These are phyloP conservation scores for Strobilomyces echinocephalus DNA, from an alignment of 768 basidiomycete genomes.

Conservation along the genomic window DNA sequence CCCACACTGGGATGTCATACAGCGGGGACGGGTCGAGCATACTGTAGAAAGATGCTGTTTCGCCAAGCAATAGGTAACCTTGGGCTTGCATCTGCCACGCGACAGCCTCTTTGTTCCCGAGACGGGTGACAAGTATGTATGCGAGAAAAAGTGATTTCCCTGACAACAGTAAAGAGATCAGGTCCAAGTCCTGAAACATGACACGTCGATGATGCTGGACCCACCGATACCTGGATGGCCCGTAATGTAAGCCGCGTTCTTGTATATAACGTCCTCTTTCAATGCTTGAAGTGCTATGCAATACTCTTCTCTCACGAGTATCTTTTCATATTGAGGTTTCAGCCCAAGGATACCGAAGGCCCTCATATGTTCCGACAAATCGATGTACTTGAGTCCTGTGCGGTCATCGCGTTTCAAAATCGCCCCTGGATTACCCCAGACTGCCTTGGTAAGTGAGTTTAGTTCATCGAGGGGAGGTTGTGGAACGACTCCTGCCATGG, in stretches of 20 bases:
- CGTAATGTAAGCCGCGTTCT: not conserved
- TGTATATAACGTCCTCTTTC: not conserved
- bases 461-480: no score
- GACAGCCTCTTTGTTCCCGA: not conserved
- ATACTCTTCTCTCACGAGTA: not conserved
- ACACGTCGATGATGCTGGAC: not conserved
- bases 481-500: no score
- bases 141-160: not conserved
- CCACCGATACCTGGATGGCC: not conserved
- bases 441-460: no score
- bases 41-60: not conserved
- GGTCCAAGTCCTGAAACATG: not conserved
- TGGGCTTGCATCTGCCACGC: not conserved
- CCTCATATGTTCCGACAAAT: no score
- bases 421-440: no score
- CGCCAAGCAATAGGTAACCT: not conserved
- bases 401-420: no score
- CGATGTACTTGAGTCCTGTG: no score
- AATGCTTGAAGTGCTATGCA: not conserved
- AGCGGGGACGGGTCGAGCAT: no score
- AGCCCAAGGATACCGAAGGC: no score
- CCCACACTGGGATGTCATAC: not conserved
- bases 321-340: conserved; percentile 19
- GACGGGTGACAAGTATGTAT: not conserved
- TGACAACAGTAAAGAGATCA: not conserved